Evolutionary conservation across 805 yeast genomes (phyloP).

Genomic region (Candida ponderosae): DNA sequence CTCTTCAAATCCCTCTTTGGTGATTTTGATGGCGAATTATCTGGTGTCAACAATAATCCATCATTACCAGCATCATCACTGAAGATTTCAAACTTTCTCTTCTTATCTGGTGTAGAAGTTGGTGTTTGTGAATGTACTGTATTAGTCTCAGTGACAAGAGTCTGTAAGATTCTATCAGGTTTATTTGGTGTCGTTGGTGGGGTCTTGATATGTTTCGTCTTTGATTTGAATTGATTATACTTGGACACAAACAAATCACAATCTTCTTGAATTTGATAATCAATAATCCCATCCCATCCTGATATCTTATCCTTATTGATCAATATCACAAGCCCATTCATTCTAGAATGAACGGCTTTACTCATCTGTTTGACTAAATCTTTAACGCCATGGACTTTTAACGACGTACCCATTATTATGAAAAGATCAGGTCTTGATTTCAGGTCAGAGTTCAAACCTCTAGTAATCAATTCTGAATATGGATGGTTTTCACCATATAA

Average conservation of each 20-base stretch:
- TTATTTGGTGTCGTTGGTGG: conserved; percentile 24
- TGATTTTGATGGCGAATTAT: too few relatives aligned
- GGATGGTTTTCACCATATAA: conserved; percentile 95
- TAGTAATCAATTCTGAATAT: conserved; percentile 68
- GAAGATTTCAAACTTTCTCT: too few relatives aligned
- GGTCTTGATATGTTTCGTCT: conserved; percentile 11
- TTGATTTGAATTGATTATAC: conserved; percentile 16
- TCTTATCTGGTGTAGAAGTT: too few relatives aligned
- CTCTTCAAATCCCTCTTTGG: too few relatives aligned
- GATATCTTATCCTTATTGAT: conserved; percentile 65
- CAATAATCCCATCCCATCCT: conserved; percentile 66
- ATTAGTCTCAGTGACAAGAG: too few relatives aligned
- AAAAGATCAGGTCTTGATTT: conserved; percentile 65
- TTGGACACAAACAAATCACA: conserved; percentile 71
- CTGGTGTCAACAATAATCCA: too few relatives aligned
- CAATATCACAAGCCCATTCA: conserved; percentile 69
- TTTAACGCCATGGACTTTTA: conserved; percentile 86
- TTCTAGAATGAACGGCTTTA: conserved; percentile 57
- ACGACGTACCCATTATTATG: conserved; percentile 87
- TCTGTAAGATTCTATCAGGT: too few relatives aligned
- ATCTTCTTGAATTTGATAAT: conserved; percentile 71
- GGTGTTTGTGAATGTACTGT: too few relatives aligned
- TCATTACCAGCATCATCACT: too few relatives aligned
- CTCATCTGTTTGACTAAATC: conserved; percentile 65
- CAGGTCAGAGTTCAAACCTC: conserved; percentile 60